Evolutionary conservation across 1,284 basidiomycete genomes (phyloP), one percentile per base, ranked within the genome.

Genomic region (Ganoderma meredithae): DNA sequence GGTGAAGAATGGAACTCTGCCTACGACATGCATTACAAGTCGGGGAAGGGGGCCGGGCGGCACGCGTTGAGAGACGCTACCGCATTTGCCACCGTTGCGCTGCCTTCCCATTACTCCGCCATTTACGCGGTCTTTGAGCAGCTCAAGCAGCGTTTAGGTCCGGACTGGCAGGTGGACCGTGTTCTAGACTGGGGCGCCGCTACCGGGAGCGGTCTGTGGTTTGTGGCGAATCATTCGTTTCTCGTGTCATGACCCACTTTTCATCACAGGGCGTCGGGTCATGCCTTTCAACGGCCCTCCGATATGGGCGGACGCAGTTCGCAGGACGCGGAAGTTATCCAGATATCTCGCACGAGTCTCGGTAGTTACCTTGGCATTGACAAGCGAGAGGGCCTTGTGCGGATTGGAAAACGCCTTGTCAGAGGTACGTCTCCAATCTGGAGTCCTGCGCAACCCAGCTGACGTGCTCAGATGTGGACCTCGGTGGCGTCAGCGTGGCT

Each of bases 171-270:
- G 52, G 81, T 90, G 47, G 79, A 86, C 27, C 85, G 81, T 63
- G 82, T 95, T 27, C 82, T 92, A 58, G 92, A 95, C 72, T 94
- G 93, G 91, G 92, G 91, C 19, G 84, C 89, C 63, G 92, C 86
- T 5, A 88, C 90, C 0, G 93, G 93, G 17, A 91, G 90, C 73
- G 91, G 88, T 3, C 81, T 94, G 49, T 95, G 92, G 92, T 93
- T 75, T 52, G 84, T 76, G 31, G 10, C 67, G 31, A 22, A 22
- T 44, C 61, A 58, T 59, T 12, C 66, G 62, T 66, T 10, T 53
- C 61, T 44, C 25, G n/a, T n/a, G 39, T 62, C 19, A 60, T 67
- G 40, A 70, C 72, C 68, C 64, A 60, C 59, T n/a, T 25, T 19
- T 59, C 65, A 39, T 27, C 31, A 8, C 36, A 81, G 92, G 90